Percentiles rank a stretch among this genome's conserved stretches.
phyloP scores from a whole-genome alignment of 805 yeast genomes.

The Cyberlindnera lachancei region DNA sequence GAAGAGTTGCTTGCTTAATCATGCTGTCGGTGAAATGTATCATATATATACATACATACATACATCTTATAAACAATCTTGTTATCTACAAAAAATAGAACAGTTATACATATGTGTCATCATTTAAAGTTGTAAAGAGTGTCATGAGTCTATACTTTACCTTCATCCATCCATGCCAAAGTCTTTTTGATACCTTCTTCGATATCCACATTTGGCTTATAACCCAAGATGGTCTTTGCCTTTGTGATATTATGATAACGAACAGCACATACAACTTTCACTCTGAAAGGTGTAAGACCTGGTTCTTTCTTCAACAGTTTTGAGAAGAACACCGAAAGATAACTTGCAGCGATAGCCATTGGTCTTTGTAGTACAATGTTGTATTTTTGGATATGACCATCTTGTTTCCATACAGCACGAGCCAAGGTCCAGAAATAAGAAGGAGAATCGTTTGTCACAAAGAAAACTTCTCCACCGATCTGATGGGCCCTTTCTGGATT shows the following conservation, averaged over 20 bases:
- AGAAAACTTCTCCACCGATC: slow-evolving; percentile 82
- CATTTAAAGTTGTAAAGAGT: too few relatives aligned
- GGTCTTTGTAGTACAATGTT: slow-evolving; percentile 65
- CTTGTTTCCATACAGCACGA: slow-evolving; percentile 94
- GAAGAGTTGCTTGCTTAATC: too few relatives aligned
- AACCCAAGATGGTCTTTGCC: slow-evolving; percentile 73
- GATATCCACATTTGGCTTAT: slow-evolving; percentile 69
- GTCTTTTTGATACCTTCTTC: slow-evolving; percentile 78
- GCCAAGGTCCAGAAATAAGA: slow-evolving; percentile 96
- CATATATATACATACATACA: too few relatives aligned
- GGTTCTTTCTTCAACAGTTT: slow-evolving; percentile 74
- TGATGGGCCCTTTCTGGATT: slow-evolving; percentile 31
- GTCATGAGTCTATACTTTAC: slow-evolving; percentile 12
- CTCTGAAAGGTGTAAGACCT: slow-evolving; percentile 94
- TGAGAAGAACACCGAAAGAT: slow-evolving; percentile 68
- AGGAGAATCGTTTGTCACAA: slow-evolving; percentile 90
- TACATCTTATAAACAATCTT: too few relatives aligned
- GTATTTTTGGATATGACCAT: slow-evolving; percentile 69
- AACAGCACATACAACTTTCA: slow-evolving; percentile 82
- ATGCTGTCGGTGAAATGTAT: too few relatives aligned
- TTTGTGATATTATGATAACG: slow-evolving; percentile 89
- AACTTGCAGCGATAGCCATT: slow-evolving; percentile 77
- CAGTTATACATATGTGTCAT: too few relatives aligned
- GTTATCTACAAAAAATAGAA: too few relatives aligned
- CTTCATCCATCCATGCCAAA: slow-evolving; percentile 83